A percentile compares a stretch with the other conserved stretches of the same genome.
phyloP scores from a whole-genome alignment of 2,329 filamentous ascomycete species.

The Fonsecaea monophora region DNA sequence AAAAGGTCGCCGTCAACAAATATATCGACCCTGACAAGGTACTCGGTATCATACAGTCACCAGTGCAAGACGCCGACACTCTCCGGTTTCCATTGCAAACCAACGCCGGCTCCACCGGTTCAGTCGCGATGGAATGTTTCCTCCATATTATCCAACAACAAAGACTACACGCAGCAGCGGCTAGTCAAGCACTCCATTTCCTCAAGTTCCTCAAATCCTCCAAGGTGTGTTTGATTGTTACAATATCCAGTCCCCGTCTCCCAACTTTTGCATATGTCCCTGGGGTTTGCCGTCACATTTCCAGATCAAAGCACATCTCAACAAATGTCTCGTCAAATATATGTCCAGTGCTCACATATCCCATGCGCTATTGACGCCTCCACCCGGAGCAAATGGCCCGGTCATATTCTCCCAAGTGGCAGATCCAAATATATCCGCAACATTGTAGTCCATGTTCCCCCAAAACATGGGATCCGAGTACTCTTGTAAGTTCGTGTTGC shows the following conservation, averaged over 20 bases:
- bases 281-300: neutral
- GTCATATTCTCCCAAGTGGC: conserved; percentile 41
- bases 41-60: neutral
- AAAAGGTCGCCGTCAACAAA: neutral
- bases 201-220: neutral
- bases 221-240: neutral
- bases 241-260: neutral
- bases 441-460: conserved; percentile 40
- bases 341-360: conserved; percentile 26
- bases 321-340: neutral
- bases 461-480: conserved; percentile 40
- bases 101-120: neutral
- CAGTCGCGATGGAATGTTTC: neutral
- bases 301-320: neutral
- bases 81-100: neutral
- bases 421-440: conserved; percentile 40
- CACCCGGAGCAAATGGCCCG: conserved; percentile 34
- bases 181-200: neutral
- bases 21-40: neutral
- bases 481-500: conserved; percentile 30
- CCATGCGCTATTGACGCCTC: conserved; percentile 31
- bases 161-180: neutral
- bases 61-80: neutral
- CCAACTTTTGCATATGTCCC: neutral
- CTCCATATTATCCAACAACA: neutral